These are phyloP conservation scores for Gelatoporia subvermispora DNA, from an alignment of 768 basidiomycete species.

Conservation along the genomic window DNA sequence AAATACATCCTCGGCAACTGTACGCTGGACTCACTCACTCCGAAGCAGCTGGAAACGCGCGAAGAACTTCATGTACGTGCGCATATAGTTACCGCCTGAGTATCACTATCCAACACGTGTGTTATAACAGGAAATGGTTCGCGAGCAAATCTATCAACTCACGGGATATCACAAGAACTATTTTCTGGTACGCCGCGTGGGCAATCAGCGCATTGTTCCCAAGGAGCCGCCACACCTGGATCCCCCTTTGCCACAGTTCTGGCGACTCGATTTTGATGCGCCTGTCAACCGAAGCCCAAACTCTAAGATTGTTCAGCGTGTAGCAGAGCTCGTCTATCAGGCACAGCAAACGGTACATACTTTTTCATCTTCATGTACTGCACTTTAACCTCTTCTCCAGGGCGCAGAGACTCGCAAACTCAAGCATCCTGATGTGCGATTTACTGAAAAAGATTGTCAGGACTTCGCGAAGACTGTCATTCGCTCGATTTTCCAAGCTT, in stretches of 20 bases:
- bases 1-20: background rate
- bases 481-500: too few species aligned
- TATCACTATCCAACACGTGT: too few species aligned
- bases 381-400: background rate
- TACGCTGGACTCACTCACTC: background rate
- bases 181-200: too few species aligned
- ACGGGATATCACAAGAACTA: too few species aligned
- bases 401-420: background rate
- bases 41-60: background rate
- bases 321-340: background rate
- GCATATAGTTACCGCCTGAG: background rate
- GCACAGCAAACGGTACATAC: background rate
- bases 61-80: background rate
- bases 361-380: background rate
- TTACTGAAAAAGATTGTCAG: background rate
- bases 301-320: background rate
- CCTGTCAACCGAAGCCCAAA: background rate
- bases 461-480: background rate
- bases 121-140: too few species aligned
- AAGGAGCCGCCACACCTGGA: background rate
- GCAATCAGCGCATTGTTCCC: background rate
- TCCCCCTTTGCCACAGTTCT: background rate
- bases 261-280: background rate
- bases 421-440: background rate
- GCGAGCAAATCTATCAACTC: too few species aligned